These are phyloP conservation scores for Thielaviopsis ethacetica DNA, from an alignment of 2,329 filamentous ascomycete species.

Conservation along the genomic window DNA sequence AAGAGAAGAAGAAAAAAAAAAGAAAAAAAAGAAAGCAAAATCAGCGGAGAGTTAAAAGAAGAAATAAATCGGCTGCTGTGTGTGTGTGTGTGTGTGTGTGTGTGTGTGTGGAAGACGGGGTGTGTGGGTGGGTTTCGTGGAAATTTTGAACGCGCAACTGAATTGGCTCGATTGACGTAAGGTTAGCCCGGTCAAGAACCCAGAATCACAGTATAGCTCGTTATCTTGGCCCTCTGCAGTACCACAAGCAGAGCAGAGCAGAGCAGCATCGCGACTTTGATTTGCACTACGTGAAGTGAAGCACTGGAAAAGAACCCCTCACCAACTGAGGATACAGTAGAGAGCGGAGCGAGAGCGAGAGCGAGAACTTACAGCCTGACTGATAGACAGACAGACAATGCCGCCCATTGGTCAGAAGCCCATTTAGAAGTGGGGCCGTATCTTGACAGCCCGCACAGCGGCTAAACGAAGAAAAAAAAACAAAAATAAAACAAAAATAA, in stretches of 20 bases:
- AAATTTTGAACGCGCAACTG: not conserved
- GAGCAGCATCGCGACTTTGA: no score
- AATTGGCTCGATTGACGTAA: not conserved
- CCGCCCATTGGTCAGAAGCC: not conserved
- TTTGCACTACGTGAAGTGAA: no score
- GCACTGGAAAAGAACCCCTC: not conserved
- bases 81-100: no score
- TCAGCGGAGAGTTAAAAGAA: not conserved
- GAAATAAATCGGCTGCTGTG: not conserved
- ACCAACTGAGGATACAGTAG: not conserved
- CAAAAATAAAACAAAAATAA: no score
- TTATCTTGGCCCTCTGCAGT: no score
- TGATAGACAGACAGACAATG: no score
- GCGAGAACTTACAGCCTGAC: not conserved
- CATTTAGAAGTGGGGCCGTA: not conserved
- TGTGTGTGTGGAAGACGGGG: no score
- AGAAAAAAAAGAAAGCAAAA: not conserved
- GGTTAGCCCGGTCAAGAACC: no score
- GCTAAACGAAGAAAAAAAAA: not conserved
- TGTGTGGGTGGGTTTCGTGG: not conserved
- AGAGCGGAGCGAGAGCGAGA: no score
- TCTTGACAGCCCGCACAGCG: not conserved
- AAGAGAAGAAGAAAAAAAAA: not conserved
- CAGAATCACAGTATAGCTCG: no score
- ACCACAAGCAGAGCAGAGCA: no score